Conservation (phyloP, 495 filamentous ascomycete species). For the Podospora pseudopauciseta region DNA sequence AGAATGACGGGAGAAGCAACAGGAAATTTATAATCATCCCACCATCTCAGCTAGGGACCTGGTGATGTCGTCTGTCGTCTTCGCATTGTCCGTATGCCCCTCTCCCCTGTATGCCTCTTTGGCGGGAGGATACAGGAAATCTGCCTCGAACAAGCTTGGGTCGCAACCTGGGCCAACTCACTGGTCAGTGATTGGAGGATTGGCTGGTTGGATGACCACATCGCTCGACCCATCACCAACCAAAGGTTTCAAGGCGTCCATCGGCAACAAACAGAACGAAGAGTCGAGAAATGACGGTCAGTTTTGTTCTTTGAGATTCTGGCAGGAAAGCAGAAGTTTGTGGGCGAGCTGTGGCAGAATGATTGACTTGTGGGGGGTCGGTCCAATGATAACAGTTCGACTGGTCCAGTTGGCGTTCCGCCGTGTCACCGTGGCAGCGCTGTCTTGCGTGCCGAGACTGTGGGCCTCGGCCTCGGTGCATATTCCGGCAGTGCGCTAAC, state of each 20-base stretch:
- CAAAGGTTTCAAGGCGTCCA: conserved; percentile 1
- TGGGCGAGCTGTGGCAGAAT: neutral
- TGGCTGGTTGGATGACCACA: neutral
- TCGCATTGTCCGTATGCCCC: neutral
- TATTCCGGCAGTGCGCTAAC: neutral
- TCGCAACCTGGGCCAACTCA: conserved; percentile 1
- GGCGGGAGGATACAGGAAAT: neutral
- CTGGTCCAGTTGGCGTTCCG: neutral
- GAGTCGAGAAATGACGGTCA: neutral
- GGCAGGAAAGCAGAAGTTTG: neutral
- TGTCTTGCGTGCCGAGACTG: neutral
- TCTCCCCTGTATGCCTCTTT: neutral
- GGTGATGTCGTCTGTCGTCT: neutral
- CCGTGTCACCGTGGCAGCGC: neutral
- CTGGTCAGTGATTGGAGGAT: neutral
- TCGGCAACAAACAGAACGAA: neutral
- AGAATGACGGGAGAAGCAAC: neutral
- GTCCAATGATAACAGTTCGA: neutral
- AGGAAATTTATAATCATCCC: neutral
- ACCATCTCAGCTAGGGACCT: neutral
- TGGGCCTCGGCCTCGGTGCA: conserved; percentile 4
- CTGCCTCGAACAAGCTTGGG: neutral
- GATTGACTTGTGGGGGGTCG: neutral
- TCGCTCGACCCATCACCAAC: neutral
- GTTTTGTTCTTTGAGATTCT: neutral